Percentiles rank a stretch among this genome's conserved stretches.
Evolutionary conservation across 371 early-diverging fungal genomes (phyloP).

Genomic region (Conidiobolus incongruus): DNA sequence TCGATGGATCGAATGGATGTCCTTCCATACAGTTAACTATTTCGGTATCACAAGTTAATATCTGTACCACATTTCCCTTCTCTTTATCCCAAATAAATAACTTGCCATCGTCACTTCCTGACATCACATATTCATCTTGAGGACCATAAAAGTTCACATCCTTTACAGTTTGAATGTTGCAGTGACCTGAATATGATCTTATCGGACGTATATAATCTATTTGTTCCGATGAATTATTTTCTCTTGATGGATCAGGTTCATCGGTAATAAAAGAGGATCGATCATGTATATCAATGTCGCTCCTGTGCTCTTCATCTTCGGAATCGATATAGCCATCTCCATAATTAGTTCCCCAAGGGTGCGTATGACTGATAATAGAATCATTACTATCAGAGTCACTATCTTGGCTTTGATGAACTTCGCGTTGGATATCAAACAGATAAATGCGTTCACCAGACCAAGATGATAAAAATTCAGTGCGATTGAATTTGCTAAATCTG

Average conservation of each 20-base stretch:
- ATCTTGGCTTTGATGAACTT: no score
- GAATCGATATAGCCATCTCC: not conserved
- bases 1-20: conserved; percentile 18
- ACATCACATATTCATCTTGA: conserved; percentile 39
- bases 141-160: conserved; percentile 55
- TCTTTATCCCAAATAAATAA: conserved; percentile 51
- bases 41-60: conserved; percentile 27
- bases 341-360: conserved; percentile 3
- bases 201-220: conserved; percentile 16
- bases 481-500: no score
- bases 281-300: not conserved
- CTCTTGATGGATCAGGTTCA: not conserved
- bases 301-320: conserved; percentile 1
- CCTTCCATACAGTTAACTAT: conserved; percentile 31
- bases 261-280: not conserved
- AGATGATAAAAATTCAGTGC: no score
- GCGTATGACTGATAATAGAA: conserved; percentile 13
- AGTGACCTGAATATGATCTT: not conserved
- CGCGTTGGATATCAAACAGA: no score
- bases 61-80: conserved; percentile 29
- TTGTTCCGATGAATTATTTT: conserved; percentile 12
- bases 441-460: no score
- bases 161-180: conserved; percentile 32
- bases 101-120: conserved; percentile 59
- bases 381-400: no score